Conservation (phyloP, 306 rosid species). For the Quercus parvula region DNA sequence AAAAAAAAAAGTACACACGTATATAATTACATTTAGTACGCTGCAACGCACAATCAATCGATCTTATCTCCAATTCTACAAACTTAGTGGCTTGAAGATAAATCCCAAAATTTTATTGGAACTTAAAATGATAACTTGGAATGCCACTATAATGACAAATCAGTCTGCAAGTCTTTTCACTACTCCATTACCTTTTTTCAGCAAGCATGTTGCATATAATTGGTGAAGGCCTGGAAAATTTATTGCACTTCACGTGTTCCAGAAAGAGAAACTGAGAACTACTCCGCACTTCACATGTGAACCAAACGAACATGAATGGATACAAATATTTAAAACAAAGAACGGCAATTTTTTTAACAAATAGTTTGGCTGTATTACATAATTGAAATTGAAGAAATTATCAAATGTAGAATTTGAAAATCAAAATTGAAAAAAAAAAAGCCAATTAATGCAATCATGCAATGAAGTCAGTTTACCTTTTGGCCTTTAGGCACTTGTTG, state of each 20-base stretch:
- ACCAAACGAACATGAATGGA: neutral
- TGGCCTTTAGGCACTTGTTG: no score
- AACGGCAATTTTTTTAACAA: neutral
- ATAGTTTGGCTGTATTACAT: neutral
- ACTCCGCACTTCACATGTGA: neutral
- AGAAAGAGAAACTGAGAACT: neutral
- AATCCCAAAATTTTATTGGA: neutral
- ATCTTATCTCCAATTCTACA: neutral
- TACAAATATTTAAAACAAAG: neutral
- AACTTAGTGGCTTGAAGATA: neutral
- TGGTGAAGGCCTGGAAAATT: neutral
- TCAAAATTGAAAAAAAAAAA: no score
- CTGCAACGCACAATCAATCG: neutral
- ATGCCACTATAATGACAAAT: neutral
- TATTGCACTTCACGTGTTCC: neutral
- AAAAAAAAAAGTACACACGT: neutral
- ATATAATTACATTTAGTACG: neutral
- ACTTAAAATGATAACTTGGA: neutral
- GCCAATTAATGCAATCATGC: no score
- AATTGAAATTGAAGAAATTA: no score
- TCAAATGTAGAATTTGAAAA: no score
- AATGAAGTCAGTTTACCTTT: no score
- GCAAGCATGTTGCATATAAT: neutral
- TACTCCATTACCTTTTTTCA: neutral
- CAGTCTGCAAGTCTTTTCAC: neutral